Percentiles rank a stretch among this genome's conserved stretches.
These are phyloP conservation scores for Penicillium waksmanii DNA, from an alignment of 495 filamentous ascomycete species.

Conservation along the genomic window DNA sequence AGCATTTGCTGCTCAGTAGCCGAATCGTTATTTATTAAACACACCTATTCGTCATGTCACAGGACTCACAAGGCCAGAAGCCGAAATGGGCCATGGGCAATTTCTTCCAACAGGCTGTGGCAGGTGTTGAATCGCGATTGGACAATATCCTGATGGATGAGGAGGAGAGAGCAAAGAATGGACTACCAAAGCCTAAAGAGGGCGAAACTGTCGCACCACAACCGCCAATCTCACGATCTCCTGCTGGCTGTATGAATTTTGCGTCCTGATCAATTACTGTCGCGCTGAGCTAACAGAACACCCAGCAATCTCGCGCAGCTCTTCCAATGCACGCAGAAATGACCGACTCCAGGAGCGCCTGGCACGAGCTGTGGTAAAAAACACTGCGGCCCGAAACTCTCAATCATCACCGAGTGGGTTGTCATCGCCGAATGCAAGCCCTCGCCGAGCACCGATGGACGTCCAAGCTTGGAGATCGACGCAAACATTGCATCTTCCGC, in stretches of 20 bases:
- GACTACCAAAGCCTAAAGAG: conserved; percentile 30
- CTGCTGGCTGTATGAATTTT: conserved; percentile 27
- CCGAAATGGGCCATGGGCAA: conserved; percentile 63
- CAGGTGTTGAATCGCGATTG: conserved; percentile 88
- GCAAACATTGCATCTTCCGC: conserved; percentile 27
- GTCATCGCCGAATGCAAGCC: conserved; percentile 40
- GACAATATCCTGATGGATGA: conserved; percentile 90
- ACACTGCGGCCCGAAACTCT: conserved; percentile 30
- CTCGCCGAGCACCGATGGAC: conserved; percentile 39
- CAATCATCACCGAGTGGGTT: conserved; percentile 40
- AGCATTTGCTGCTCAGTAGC: conserved; percentile 25
- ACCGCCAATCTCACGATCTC: conserved; percentile 21
- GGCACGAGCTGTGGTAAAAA: conserved; percentile 65
- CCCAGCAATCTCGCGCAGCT: conserved; percentile 56
- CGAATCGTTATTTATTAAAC: conserved; percentile 11
- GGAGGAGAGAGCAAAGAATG: conserved; percentile 45
- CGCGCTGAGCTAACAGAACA: conserved; percentile 24
- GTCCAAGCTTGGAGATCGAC: conserved; percentile 46
- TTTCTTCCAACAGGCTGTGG: conserved; percentile 89
- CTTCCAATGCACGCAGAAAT: conserved; percentile 59
- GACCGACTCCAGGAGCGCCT: conserved; percentile 85
- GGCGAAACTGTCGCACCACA: conserved; percentile 11
- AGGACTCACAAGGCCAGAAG: conserved; percentile 38
- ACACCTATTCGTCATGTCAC: conserved; percentile 39
- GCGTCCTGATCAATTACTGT: background rate